Evolutionary conservation across 2,329 filamentous ascomycete species (phyloP), one percentile per base, ranked within the genome.

Genomic region (Fusarium papillatum): DNA sequence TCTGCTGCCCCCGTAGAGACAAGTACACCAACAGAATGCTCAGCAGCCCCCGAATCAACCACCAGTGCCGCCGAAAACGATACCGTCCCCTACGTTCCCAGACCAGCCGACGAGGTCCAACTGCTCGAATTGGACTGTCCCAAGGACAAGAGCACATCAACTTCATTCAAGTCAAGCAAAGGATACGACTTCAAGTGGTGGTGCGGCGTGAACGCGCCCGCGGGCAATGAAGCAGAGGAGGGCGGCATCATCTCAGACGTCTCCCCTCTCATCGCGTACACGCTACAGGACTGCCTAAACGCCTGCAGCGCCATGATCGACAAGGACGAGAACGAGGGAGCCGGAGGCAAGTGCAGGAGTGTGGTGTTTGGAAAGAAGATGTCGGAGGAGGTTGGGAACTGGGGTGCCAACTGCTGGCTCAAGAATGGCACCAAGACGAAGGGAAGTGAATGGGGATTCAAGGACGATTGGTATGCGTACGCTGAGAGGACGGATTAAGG

Each of bases 101-200:
- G 36, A n/a, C 17, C 74, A 13, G 43, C 74, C 5, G 31, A 57
- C 2, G 31, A 61, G 1, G 71, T 76, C 1, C 34, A 24, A 1
- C 38, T 43, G 1, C 36, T 76, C 22, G 67, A 69, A n/a, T 10
- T 76, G 5, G 10, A 69, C 0, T 76, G 74, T 7, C 74, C 74
- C 9, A 53, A 64, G 0, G 61, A 62, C 14, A 69, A 59, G 39
- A 68, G 64, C 13, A 29, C 69, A 4, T 59, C 62, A 64, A 74
- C 73, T 4, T 31, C 13, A 4, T 74, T 71, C 46, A 76, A 76
- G 68, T 64, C 74, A 4, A 74, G 62, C 14, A 68, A 66, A 17
- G 74, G 74, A 7, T 76, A 74, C 17, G 73, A 72, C 31, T 76
- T 76, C 39, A 60, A 66, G 16, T 76, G 71, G 68, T 76, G 74